phyloP scores from a whole-genome alignment of 163 green algal species.

The Scenedesmus sp. region DNA sequence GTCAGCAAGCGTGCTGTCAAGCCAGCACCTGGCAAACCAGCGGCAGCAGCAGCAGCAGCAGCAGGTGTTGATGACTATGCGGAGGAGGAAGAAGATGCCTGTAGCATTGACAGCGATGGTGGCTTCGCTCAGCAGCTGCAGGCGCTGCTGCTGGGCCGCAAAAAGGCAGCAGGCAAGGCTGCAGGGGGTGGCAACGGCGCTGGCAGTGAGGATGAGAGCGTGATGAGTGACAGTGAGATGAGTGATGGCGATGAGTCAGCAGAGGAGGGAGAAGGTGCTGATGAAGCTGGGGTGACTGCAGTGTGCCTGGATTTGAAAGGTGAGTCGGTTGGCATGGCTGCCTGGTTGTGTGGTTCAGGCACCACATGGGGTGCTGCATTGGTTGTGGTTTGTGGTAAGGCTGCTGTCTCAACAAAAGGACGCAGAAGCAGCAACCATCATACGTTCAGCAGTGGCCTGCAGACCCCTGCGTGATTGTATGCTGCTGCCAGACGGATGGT shows the following conservation, averaged over 20 bases:
- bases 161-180: neutral
- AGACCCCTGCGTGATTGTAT: too few species aligned
- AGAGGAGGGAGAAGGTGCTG: neutral
- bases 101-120: neutral
- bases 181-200: neutral
- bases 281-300: neutral
- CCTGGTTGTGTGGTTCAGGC: too few species aligned
- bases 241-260: neutral
- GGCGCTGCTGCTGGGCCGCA: neutral
- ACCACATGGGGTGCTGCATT: too few species aligned
- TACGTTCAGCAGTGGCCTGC: too few species aligned
- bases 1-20: neutral
- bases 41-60: neutral
- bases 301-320: neutral
- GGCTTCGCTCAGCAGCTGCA: neutral
- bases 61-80: neutral
- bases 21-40: neutral
- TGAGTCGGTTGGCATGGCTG: too few species aligned
- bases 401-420: too few species aligned
- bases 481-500: too few species aligned
- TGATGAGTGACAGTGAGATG: neutral
- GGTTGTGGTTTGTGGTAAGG: too few species aligned
- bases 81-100: neutral
- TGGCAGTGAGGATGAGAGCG: neutral
- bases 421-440: too few species aligned